Base-by-base conservation (phyloP, 2,329 filamentous ascomycete genomes). In the Calonectria leucothoes region DNA sequence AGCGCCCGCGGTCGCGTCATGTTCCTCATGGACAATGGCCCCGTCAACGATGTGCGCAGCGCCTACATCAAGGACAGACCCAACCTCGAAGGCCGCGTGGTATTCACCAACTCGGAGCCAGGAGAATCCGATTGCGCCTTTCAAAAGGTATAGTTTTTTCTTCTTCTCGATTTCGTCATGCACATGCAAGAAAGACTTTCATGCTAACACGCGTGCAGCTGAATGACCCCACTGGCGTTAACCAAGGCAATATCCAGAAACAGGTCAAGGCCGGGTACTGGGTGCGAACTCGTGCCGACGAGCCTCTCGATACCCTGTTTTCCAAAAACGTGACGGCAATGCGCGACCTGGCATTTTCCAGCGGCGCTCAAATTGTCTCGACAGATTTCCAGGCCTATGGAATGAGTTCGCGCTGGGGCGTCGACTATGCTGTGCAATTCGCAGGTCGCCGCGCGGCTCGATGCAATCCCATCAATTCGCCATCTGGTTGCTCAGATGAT, bases 11-110 rank as follows among this genome's bases (percentile, higher is more conserved):
- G 87, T 6, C 83, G 85, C 35, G 84, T 89, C 76, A 82, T 89
- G 72, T 89, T 89, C 82, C 84, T 86, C 75, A 88, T 89, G 82
- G 88, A 89, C 78, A 89, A 89, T 76, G 85, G 86, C 33, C 85
- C 85, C 0, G 83, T 84, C 20, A 79, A 83, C 23, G 80, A 75
- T 39, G 80, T 85, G 4, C 84, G 86, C 45, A 48, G 57, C 17
- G 69, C 69, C 51, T 71, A 71, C 29, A 66, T 37, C n/a, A 59
- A 66, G 12, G 80, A 76, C 4, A 76, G 77, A 15, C 79, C 81
- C 15, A 84, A 78, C 74, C 78, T 85, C 17, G 84, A 89, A 70
- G 85, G 86, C 61, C 83, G 87, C 27, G 85, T 85, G 3, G 80
- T 89, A 17, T 89, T 89, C 78, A 88, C 87, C 11, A 89, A 89